These are phyloP conservation scores for Penicillium sp. DNA, from an alignment of 2,329 filamentous ascomycete species.

Conservation along the genomic window DNA sequence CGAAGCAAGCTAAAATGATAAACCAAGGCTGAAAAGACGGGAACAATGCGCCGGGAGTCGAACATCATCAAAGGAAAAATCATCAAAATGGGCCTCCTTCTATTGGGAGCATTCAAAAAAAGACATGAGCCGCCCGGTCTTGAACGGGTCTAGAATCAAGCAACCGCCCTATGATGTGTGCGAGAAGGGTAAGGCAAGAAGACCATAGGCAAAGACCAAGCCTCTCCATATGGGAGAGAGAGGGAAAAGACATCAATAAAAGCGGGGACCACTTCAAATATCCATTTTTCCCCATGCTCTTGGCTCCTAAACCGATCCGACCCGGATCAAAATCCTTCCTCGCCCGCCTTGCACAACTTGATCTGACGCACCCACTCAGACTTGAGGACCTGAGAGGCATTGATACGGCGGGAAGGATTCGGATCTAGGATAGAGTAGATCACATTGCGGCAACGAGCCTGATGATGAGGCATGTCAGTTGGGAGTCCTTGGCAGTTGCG, in stretches of 20 bases:
- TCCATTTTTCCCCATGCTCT: no score
- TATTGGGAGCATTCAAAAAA: constrained; percentile 18
- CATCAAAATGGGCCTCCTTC: constrained; percentile 14
- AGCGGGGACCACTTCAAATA: no score
- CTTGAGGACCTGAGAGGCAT: constrained; percentile 91
- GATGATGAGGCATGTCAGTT: constrained; percentile 6
- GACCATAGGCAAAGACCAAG: constrained; percentile 1
- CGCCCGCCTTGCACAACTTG: constrained; percentile 90
- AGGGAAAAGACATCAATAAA: no score
- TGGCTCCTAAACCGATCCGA: no score
- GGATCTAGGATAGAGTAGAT: constrained; percentile 98
- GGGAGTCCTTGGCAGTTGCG: constrained; percentile 9
- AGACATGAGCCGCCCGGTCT: constrained; percentile 7
- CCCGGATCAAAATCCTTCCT: constrained; percentile 72
- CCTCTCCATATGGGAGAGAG: background rate
- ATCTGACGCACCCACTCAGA: constrained; percentile 99
- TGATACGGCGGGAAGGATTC: constrained; percentile 85
- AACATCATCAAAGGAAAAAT: constrained; percentile 5
- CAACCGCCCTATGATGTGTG: constrained; percentile 14
- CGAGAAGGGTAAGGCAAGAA: constrained; percentile 1
- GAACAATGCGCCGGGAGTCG: constrained; percentile 16
- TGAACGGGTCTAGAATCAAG: constrained; percentile 16
- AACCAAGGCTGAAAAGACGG: constrained; percentile 12
- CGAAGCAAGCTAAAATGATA: constrained; percentile 22
- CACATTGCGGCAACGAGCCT: constrained; percentile 96